These are phyloP conservation scores for Podila horticola DNA, from an alignment of 192 early-diverging fungal species.

Conservation along the genomic window DNA sequence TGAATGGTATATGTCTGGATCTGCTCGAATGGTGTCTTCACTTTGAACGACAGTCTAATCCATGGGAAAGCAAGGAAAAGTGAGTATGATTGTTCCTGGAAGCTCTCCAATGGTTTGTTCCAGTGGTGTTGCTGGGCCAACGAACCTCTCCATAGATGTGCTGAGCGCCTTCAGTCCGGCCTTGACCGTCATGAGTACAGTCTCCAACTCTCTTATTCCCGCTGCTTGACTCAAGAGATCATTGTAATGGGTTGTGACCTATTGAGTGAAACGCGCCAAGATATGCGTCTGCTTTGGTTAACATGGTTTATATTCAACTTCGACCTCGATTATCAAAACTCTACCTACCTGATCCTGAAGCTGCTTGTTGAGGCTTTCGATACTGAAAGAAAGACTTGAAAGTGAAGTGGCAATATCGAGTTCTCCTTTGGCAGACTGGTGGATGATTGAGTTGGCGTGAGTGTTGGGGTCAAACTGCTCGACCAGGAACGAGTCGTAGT, in stretches of 20 bases:
- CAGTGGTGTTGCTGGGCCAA: neutral
- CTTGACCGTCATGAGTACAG: slow-evolving; percentile 60
- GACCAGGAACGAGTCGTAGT: slow-evolving; percentile 71
- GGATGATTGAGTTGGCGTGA: slow-evolving; percentile 75
- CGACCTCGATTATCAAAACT: too few species aligned
- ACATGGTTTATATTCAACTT: too few species aligned
- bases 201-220: slow-evolving; percentile 71
- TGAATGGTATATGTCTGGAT: slow-evolving; percentile 70
- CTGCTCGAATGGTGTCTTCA: slow-evolving; percentile 67
- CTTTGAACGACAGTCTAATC: slow-evolving; percentile 64
- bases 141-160: slow-evolving; percentile 64
- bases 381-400: slow-evolving; percentile 71
- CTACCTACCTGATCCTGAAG: slow-evolving; percentile 73
- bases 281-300: too few species aligned
- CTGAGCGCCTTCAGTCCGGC: slow-evolving; percentile 64
- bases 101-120: neutral
- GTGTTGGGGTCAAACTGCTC: slow-evolving; percentile 74
- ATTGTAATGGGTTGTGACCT: slow-evolving; percentile 77
- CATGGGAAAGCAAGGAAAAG: too few species aligned
- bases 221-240: slow-evolving; percentile 74
- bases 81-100: neutral
- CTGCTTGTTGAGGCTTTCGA: slow-evolving; percentile 80
- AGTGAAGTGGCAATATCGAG: slow-evolving; percentile 73
- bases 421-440: slow-evolving; percentile 64
- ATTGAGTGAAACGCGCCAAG: neutral